Percentiles rank a stretch among this genome's conserved stretches.
Conservation (phyloP, 176 grass and related monocot genomes). For the Avena atlantica region DNA sequence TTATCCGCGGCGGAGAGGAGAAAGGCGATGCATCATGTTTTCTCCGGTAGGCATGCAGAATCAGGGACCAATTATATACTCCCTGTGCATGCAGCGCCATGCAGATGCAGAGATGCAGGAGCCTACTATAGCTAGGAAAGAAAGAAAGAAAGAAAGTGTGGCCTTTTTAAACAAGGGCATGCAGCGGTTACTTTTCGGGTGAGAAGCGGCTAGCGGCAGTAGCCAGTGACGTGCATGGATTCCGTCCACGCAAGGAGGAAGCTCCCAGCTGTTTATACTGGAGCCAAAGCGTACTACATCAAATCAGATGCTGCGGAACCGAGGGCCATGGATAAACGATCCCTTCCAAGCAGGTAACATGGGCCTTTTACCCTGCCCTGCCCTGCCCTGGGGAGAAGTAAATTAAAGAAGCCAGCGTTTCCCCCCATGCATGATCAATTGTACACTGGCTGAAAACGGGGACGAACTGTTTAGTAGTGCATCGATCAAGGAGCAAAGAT, state of each 20-base stretch:
- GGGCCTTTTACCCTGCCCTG: conserved; percentile 36
- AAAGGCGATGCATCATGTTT: conserved; percentile 25
- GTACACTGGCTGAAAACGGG: conserved; percentile 22
- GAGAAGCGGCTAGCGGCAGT: conserved; percentile 13
- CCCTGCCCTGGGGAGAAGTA: conserved; percentile 19
- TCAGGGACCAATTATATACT: too few relatives aligned
- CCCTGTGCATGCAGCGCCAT: too few relatives aligned
- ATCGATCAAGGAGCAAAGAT: conserved; percentile 37
- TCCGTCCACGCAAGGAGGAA: conserved; percentile 56
- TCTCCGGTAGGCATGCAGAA: too few relatives aligned
- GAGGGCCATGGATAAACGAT: conserved; percentile 55
- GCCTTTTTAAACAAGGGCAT: conserved; percentile 39
- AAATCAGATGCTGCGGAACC: conserved; percentile 55
- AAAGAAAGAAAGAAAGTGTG: neutral
- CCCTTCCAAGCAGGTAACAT: conserved; percentile 49
- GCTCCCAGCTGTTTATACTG: conserved; percentile 44
- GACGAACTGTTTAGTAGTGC: conserved; percentile 41
- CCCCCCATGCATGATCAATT: neutral
- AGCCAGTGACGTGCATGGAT: conserved; percentile 58
- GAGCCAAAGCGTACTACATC: conserved; percentile 53
- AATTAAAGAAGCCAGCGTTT: conserved; percentile 19
- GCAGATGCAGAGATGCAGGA: neutral
- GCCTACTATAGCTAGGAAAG: neutral
- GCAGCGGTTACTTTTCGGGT: conserved; percentile 1
- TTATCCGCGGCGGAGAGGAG: conserved; percentile 34